Evolutionary conservation across 2,329 filamentous ascomycete genomes (phyloP).

Genomic region (Sclerotinia nivalis): DNA sequence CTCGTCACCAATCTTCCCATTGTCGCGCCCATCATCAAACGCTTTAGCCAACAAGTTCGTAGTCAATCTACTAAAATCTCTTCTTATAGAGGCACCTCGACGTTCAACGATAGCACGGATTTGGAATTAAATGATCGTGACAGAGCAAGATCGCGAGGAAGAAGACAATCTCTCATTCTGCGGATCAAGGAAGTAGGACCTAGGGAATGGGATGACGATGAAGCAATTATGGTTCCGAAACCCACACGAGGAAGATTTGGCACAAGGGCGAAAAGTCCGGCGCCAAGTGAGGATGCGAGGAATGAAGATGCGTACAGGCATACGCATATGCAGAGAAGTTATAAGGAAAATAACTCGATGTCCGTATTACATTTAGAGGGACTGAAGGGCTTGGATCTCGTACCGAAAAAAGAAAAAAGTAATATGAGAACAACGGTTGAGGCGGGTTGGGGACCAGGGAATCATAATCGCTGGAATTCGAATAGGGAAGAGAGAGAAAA

Average conservation of each 20-base stretch:
- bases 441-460: neutral
- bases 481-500: neutral
- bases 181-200: neutral
- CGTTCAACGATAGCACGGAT: neutral
- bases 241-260: neutral
- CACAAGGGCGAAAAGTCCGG: neutral
- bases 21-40: slow-evolving; percentile 6
- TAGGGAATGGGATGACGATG: slow-evolving; percentile 13
- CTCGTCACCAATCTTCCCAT: slow-evolving; percentile 14
- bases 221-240: slow-evolving; percentile 19
- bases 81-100: neutral
- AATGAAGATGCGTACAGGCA: too few relatives aligned
- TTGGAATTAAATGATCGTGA: neutral
- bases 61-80: slow-evolving; percentile 5
- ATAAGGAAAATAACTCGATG: neutral
- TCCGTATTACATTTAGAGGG: too few relatives aligned
- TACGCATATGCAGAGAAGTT: neutral
- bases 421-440: slow-evolving; percentile 11
- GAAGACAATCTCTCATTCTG: neutral
- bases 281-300: neutral
- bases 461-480: slow-evolving; percentile 10
- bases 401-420: slow-evolving; percentile 19
- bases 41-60: neutral
- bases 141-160: neutral
- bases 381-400: neutral